A percentile compares a stretch with the other conserved stretches of the same genome.
Evolutionary conservation across 306 rosid genomes (phyloP).

Genomic region (Purshia tridentata): DNA sequence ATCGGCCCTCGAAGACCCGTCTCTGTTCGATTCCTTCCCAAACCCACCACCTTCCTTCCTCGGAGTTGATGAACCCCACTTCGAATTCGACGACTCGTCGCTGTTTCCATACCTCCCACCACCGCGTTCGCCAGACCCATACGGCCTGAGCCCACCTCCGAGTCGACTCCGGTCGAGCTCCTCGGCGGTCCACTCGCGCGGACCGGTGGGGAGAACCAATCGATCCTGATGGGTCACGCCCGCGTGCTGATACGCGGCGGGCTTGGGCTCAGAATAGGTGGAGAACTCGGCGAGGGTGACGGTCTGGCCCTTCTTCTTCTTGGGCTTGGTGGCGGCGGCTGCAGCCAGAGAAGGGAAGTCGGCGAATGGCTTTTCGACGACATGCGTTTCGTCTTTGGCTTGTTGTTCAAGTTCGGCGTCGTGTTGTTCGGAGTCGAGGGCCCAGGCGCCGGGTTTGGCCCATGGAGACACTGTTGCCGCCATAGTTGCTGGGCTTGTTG

Average conservation of each 20-base stretch:
- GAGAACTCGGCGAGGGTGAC: constrained; percentile 60
- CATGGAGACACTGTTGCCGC: constrained; percentile 91
- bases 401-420: constrained; percentile 73
- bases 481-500: constrained; percentile 36
- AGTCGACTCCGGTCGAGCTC: constrained; percentile 60
- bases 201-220: constrained; percentile 69
- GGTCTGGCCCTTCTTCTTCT: constrained; percentile 83
- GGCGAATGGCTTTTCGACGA: constrained; percentile 33
- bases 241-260: constrained; percentile 23
- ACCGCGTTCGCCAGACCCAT: constrained; percentile 39
- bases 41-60: constrained; percentile 46
- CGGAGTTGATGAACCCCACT: constrained; percentile 79
- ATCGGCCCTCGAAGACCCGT: constrained; percentile 81
- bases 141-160: constrained; percentile 63
- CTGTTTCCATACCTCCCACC: constrained; percentile 31
- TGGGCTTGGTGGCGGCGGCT: constrained; percentile 71
- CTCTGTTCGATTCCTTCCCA: constrained; percentile 53
- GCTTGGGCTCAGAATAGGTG: constrained; percentile 43
- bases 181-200: constrained; percentile 86
- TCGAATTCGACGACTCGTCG: constrained; percentile 59
- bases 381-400: constrained; percentile 6
- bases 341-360: constrained; percentile 85
- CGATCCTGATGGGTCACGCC: constrained; percentile 45
- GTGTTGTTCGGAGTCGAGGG: constrained; percentile 72
- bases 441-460: constrained; percentile 98